A percentile compares a stretch with the other conserved stretches of the same genome.
Conservation (phyloP, 2,329 filamentous ascomycete species). For the Pseudohalonectria lignicola region DNA sequence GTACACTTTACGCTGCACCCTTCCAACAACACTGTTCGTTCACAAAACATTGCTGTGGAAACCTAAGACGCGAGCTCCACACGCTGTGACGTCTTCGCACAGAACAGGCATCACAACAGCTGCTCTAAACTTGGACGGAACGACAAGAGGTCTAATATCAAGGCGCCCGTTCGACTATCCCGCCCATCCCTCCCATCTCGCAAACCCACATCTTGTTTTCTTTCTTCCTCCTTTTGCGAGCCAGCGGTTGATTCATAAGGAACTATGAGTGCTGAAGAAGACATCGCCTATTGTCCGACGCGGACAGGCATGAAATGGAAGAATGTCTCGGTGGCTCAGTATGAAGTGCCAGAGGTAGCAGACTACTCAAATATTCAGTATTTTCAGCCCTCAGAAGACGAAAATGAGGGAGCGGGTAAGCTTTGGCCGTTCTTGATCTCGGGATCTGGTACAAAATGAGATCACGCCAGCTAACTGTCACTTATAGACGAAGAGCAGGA, state of each 20-base stretch:
- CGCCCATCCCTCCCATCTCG: background rate
- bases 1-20: too few relatives aligned
- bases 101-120: background rate
- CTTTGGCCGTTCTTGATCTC: background rate
- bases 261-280: constrained; percentile 1
- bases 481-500: background rate
- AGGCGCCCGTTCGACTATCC: background rate
- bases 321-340: background rate
- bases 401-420: background rate
- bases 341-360: background rate
- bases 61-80: background rate
- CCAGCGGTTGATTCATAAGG: too few relatives aligned
- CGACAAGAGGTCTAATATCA: too few relatives aligned
- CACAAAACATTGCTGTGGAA: background rate
- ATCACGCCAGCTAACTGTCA: background rate
- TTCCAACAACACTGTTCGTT: too few relatives aligned
- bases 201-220: too few relatives aligned
- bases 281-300: constrained; percentile 2
- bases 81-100: constrained; percentile 1
- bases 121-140: too few relatives aligned
- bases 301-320: background rate
- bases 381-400: background rate
- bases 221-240: too few relatives aligned
- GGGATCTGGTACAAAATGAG: too few relatives aligned
- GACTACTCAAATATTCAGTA: constrained; percentile 3